Evolutionary conservation across 1,284 basidiomycete genomes (phyloP).

Genomic region (Leccinum solheimii): DNA sequence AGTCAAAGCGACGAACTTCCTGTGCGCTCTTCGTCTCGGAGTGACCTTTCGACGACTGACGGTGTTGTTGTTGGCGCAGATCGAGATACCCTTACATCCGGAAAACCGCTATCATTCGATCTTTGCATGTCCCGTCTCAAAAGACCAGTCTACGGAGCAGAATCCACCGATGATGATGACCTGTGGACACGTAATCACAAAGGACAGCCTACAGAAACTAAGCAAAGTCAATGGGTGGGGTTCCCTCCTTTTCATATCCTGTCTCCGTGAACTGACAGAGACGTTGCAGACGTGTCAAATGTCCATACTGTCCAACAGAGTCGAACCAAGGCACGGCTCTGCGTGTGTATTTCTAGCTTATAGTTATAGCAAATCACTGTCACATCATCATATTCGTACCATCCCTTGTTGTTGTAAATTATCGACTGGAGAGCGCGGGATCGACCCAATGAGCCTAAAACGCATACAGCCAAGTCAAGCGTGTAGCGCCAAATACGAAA

Average conservation of each 20-base stretch:
- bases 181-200: conserved; percentile 93
- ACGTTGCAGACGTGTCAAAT: conserved; percentile 71
- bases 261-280: conserved; percentile 5
- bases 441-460: conserved; percentile 33
- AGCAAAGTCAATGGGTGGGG: conserved; percentile 84
- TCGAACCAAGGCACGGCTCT: conserved; percentile 59
- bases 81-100: conserved; percentile 88
- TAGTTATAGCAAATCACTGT: background rate
- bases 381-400: background rate
- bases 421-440: conserved; percentile 12
- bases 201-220: conserved; percentile 84
- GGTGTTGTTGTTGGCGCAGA: conserved; percentile 48
- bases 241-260: conserved; percentile 16
- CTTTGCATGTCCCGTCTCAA: conserved; percentile 97
- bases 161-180: conserved; percentile 98
- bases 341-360: conserved; percentile 67
- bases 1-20: conserved; percentile 88
- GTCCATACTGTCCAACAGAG: conserved; percentile 87
- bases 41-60: conserved; percentile 6
- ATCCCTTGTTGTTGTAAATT: conserved; percentile 13
- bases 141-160: conserved; percentile 89
- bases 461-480: background rate
- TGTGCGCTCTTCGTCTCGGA: conserved; percentile 41
- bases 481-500: too few species aligned
- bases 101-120: conserved; percentile 94